phyloP scores from a whole-genome alignment of 2,329 filamentous ascomycete genomes.

The Pseudogymnoascus sp. region DNA sequence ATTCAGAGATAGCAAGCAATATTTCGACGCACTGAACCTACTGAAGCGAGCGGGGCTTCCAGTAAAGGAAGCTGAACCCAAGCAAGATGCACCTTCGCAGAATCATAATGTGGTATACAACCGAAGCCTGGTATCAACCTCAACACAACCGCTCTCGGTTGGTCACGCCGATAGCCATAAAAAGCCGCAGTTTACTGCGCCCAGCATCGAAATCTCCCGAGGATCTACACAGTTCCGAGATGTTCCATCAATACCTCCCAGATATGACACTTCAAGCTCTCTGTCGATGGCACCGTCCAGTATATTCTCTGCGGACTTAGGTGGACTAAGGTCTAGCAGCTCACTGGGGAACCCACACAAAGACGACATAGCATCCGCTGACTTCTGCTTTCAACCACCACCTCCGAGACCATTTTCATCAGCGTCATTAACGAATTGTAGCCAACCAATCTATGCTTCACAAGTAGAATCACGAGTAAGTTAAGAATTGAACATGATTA shows the following conservation, averaged over 20 bases:
- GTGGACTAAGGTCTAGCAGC: background rate
- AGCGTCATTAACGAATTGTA: background rate
- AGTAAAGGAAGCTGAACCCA: constrained; percentile 20
- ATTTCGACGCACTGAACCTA: constrained; percentile 21
- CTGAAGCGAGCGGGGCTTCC: constrained; percentile 29
- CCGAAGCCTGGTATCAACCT: background rate
- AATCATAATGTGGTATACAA: background rate
- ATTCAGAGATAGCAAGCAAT: constrained; percentile 34
- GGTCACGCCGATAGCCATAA: background rate
- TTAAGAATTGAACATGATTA: background rate
- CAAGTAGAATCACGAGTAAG: constrained; percentile 20
- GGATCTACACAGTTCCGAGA: background rate
- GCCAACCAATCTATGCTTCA: constrained; percentile 14
- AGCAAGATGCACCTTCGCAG: constrained; percentile 6
- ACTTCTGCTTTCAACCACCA: constrained; percentile 14
- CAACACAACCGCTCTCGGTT: background rate
- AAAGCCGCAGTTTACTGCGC: background rate
- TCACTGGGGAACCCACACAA: background rate
- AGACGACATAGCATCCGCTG: background rate
- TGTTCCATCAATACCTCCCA: background rate
- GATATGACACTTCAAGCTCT: constrained; percentile 3
- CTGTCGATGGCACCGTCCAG: background rate
- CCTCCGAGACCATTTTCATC: constrained; percentile 13
- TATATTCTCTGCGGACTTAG: background rate
- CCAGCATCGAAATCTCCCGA: background rate